Conservation (phyloP, 208 protist species). For the Lotmaria passim region DNA sequence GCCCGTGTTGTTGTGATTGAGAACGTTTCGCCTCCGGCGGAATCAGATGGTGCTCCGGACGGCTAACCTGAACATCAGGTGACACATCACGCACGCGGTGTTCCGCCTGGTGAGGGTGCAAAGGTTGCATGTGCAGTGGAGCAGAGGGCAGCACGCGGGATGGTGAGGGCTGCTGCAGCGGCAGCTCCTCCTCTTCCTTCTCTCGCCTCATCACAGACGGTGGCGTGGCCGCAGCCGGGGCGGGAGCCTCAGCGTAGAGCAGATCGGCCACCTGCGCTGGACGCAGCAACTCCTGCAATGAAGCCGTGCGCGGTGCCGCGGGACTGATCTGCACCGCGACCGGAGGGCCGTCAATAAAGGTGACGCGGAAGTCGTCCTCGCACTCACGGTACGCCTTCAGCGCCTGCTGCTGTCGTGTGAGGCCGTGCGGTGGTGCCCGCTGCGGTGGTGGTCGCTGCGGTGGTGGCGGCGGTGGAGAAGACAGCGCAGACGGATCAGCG, state of each 20-base stretch:
- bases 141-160: conserved; percentile 26
- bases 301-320: neutral
- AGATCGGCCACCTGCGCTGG: conserved; percentile 37
- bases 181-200: neutral
- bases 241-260: conserved; percentile 12
- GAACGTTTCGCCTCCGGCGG: too few species aligned
- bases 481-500: neutral
- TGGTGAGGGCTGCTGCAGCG: neutral
- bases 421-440: conserved; percentile 10
- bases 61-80: too few species aligned
- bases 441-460: neutral
- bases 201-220: neutral
- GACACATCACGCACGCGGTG: neutral
- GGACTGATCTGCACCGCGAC: conserved; percentile 21
- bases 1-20: too few species aligned
- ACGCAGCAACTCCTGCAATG: conserved; percentile 29
- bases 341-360: conserved; percentile 40
- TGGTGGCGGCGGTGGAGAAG: neutral
- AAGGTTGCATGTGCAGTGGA: conserved; percentile 13
- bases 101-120: neutral
- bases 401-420: conserved; percentile 31
- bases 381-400: conserved; percentile 29
- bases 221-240: too few species aligned
- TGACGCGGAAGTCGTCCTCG: conserved; percentile 36
- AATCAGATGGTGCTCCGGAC: too few species aligned